Evolutionary conservation across 2,329 filamentous ascomycete genomes (phyloP), one percentile per base, ranked within the genome.

Genomic region (Dactylellina sp.): DNA sequence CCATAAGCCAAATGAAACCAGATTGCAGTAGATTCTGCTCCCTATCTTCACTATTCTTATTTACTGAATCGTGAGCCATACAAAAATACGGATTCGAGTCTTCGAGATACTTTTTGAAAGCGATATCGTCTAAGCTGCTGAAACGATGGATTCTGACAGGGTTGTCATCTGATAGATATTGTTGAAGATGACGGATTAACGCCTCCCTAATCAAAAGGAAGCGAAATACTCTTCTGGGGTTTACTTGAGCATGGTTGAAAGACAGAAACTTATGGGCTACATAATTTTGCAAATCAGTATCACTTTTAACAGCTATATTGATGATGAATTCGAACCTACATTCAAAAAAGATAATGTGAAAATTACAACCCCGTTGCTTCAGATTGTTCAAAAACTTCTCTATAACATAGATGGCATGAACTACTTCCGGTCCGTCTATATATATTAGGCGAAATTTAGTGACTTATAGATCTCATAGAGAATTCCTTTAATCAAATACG

Each of bases 301-400:
- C 2, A 2, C n/a, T 16, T 44, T 7, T 25, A 32, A 25, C n/a
- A n/a, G n/a, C n/a, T n/a, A 50, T 14, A n/a, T 32, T 60, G 7
- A 25, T 79, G 52, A 78, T 78, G 14, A n/a, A 56, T 5, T 16
- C 9, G 7, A 12, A 60, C 76, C 50, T 75, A 77, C 82, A 81
- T 24, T 87, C 83, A 78, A 93, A 91, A 82, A 91, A 93, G 14
- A 88, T 81, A 74, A 93, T 80, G 75, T 92, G 86, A 77, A 92
- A 93, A 65, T 88, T 87, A 80, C 89, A 92, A 60, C 88, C 88
- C 55, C 89, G 84, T 62, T 85, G 84, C 44, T 84, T 82, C 14
- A 93, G 83, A 63, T 86, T 84, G 44, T 82, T 80, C 0, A 93
- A 83, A 76, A 92, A 89, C 6, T 82, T 83, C 79, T 93, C 91